Percentiles rank a stretch among this genome's conserved stretches.
phyloP scores from a whole-genome alignment of 2,329 filamentous ascomycete species.

The Cercospora canescens region DNA sequence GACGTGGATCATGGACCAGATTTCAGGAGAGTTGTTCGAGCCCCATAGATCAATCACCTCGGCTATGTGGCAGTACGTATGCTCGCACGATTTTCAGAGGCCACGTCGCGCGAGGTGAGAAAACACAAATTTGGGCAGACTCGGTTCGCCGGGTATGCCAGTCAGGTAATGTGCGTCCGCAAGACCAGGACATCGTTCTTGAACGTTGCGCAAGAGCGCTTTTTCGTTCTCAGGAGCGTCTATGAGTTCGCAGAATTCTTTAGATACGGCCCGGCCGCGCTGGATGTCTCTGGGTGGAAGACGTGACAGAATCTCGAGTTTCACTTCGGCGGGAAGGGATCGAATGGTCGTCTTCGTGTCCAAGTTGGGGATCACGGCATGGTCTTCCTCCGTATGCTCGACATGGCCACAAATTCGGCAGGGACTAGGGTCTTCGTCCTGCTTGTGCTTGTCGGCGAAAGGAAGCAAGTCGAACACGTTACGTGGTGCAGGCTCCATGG shows the following conservation, averaged over 20 bases:
- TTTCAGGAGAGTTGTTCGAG: neutral
- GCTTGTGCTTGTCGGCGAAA: neutral
- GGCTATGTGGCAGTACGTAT: neutral
- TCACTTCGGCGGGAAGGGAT: neutral
- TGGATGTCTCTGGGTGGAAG: neutral
- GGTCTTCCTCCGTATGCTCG: neutral
- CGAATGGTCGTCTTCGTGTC: neutral
- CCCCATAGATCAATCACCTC: neutral
- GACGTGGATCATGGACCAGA: no score
- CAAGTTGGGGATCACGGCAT: neutral
- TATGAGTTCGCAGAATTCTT: neutral
- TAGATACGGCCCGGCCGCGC: neutral
- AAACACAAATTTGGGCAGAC: neutral
- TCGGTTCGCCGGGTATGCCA: neutral
- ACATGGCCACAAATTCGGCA: neutral
- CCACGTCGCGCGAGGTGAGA: neutral
- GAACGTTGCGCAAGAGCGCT: neutral
- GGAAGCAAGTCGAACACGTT: no score
- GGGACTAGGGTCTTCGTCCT: neutral
- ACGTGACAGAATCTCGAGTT: neutral
- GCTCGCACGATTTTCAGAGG: neutral
- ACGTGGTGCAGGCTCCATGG: no score
- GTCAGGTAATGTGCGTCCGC: neutral
- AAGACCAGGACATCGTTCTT: neutral
- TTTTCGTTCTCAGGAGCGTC: neutral